Conservation (phyloP, 371 early-diverging fungal genomes). For the Furculomyces boomerangus region DNA sequence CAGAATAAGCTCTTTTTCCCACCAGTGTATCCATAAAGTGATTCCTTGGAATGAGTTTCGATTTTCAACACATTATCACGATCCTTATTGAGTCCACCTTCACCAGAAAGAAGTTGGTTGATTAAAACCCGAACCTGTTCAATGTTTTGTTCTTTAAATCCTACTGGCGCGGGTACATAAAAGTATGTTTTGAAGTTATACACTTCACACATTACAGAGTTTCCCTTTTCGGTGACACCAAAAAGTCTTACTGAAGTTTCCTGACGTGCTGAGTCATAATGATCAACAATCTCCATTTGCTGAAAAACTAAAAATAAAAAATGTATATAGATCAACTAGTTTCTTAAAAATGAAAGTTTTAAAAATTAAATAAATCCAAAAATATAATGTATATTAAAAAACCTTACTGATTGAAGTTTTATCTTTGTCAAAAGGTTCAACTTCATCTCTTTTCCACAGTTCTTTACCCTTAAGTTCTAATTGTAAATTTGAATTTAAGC, state of each 20-base stretch:
- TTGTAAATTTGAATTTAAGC: neutral
- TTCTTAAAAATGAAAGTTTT: too few species aligned
- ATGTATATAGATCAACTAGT: too few species aligned
- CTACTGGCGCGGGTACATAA: slow-evolving; percentile 78
- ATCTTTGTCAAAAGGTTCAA: neutral
- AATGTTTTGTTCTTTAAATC: slow-evolving; percentile 44
- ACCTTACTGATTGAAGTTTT: too few species aligned
- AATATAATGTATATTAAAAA: too few species aligned
- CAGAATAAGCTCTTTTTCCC: slow-evolving; percentile 45
- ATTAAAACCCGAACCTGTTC: slow-evolving; percentile 34
- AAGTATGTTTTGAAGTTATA: slow-evolving; percentile 89
- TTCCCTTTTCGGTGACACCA: slow-evolving; percentile 69
- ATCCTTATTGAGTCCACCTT: neutral
- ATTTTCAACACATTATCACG: slow-evolving; percentile 28
- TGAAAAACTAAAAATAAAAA: slow-evolving; percentile 37
- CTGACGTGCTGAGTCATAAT: slow-evolving; percentile 24
- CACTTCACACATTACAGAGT: slow-evolving; percentile 84
- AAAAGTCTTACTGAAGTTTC: slow-evolving; percentile 59
- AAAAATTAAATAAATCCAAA: too few species aligned
- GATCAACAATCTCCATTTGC: slow-evolving; percentile 85
- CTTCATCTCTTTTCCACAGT: neutral
- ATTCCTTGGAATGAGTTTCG: slow-evolving; percentile 49
- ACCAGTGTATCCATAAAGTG: slow-evolving; percentile 67
- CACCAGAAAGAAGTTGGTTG: slow-evolving; percentile 5
- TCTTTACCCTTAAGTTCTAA: neutral